Evolutionary conservation across 2,329 filamentous ascomycete genomes (phyloP).

Genomic region (Pseudogymnoascus sp.): DNA sequence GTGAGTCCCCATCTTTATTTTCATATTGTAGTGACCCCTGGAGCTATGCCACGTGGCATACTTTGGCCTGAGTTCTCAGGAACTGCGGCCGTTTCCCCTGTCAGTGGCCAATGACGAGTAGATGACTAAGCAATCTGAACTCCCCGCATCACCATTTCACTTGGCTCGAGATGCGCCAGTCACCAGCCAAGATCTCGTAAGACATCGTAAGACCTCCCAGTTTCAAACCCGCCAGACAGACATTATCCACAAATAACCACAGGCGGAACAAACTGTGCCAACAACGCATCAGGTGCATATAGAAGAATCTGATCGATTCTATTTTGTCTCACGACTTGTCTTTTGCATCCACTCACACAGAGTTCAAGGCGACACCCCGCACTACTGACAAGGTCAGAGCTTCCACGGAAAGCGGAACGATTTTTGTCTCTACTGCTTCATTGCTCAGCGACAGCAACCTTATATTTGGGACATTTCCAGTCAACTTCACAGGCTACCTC

Average conservation of each 20-base stretch:
- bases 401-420: not conserved
- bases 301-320: not conserved
- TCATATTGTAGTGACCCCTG: not conserved
- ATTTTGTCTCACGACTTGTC: not conserved
- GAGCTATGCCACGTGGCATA: not conserved
- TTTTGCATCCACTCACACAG: not conserved
- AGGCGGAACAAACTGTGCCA: not conserved
- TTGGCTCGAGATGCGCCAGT: not conserved
- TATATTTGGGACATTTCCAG: not conserved
- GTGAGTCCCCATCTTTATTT: not conserved
- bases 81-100: not conserved
- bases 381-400: not conserved
- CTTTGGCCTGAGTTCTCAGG: not conserved
- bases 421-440: not conserved
- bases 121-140: not conserved
- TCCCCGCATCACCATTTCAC: constrained; percentile 7
- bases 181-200: constrained; percentile 1
- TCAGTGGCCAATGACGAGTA: not conserved
- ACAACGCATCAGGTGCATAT: not conserved
- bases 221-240: not conserved
- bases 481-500: not conserved
- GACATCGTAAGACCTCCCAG: not conserved
- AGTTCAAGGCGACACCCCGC: not conserved
- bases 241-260: not conserved
- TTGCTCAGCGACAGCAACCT: not conserved